Base-by-base conservation (phyloP, 169 alveolate species). In the Plasmodium vivax region DNA sequence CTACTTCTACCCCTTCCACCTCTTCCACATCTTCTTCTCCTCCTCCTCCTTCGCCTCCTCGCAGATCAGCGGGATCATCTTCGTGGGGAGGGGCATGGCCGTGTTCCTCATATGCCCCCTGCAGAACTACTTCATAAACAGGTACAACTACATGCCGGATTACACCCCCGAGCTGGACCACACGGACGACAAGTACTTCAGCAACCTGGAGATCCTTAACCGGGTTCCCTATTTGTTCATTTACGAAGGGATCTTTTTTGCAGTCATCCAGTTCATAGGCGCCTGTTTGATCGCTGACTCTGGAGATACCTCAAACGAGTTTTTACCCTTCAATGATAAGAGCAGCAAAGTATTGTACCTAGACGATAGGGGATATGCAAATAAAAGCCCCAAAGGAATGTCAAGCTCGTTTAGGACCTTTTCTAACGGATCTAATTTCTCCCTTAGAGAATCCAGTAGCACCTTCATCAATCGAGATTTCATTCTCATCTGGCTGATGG, bases 401-500 rank as follows among this genome's bases (percentile, higher is more conserved):
- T 74, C 85, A 5, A 85, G 79, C 79, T 85, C 93, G 0, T 74
- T 68, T 16, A 77, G 77, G 43, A 85, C 93, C 0, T 68, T 85
- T n/a, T 85, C 93, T 1, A 85, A 74, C n/a, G 51, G 82, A 51
- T 85, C 93, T 2, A 85, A 85, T 75, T 85, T 85, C 73, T 85
- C 93, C 4, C 79, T 45, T 27, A 30, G 38, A 85, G 93, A 85
- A 43, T 51, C 87, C 9, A 68, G 12, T n/a, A 85, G n/a, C 47
- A 85, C 93, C 34, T 85, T 85, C 73, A 85, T 85, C 58, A 85
- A 85, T 85, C 85, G 93, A 30, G 85, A 85, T n/a, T 85, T 85
- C 75, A 73, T 85, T n/a, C 51, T 85, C 51, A 85, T 85, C 6
- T 85, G 93, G 93, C n/a, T 85, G 75, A 85, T 85, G 93, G 68